Evolutionary conservation across 2,329 filamentous ascomycete genomes (phyloP), one percentile per base, ranked within the genome.

Genomic region (Diplocarpon rosae): DNA sequence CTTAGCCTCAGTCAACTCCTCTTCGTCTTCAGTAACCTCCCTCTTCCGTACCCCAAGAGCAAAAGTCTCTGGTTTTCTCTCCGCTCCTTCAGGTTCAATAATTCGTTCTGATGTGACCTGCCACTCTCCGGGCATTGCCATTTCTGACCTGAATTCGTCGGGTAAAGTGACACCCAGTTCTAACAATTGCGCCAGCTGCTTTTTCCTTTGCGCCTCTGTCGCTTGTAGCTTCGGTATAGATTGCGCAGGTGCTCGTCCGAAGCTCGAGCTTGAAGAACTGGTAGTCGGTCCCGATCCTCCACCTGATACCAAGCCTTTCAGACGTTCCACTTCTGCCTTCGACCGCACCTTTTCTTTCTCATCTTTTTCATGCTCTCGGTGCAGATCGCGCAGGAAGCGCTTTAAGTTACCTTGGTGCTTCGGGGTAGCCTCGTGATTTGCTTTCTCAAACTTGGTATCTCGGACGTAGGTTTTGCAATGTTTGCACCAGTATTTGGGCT

Each of bases 401-500:
- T 94, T 93, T 49, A 96, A 77, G 52, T 76, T 82, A 59, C 78
- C 76, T 67, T 95, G 87, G 64, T 95, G 89, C 62, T 82, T 87
- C 12, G 70, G 81, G 0, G 86, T 94, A 20, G 84, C 77, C 65
- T 95, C 89, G 66, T 95, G 89, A 65, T 95, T 90, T 53, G 80
- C 74, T 56, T 82, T 83, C 64, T 95, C 89, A 64, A 95, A 78
- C 55, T 86, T 81, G 16, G 89, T 95, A 70, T 98, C 92, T 66
- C 86, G 85, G 39, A 98, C 85, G 65, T 80, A 96, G 61, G 76
- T 77, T 61, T 79, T 78, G 75, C 92, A 98, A 70, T 95, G 86
- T 65, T 96, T 96, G 76, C 92, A 98, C 88, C 89, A 96, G 69
- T 94, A 94, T 62, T 83, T 90, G 5, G 89, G 89, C 63, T 80